phyloP scores from a whole-genome alignment of 2,329 filamentous ascomycete genomes.

The Aspergillus quadrilineatus region DNA sequence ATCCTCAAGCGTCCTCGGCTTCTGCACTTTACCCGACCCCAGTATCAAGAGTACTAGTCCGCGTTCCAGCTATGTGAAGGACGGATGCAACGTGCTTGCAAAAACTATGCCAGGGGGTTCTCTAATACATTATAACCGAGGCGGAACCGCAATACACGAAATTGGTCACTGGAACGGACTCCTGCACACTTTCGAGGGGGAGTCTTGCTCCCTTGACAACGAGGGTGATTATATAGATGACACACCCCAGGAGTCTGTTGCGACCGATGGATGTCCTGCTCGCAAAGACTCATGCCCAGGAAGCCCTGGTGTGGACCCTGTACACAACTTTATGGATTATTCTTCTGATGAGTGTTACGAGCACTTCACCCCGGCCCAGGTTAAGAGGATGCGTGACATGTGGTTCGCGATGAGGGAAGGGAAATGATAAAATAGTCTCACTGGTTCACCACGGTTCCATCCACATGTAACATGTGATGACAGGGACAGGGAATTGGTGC shows the following conservation, averaged over 20 bases:
- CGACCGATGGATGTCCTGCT: conserved; percentile 57
- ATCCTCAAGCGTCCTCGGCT: conserved; percentile 48
- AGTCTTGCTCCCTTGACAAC: conserved; percentile 34
- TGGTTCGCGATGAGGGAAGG: conserved; percentile 46
- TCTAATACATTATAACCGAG: conserved; percentile 50
- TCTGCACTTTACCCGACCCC: conserved; percentile 52
- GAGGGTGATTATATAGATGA: conserved; percentile 46
- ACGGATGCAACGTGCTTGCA: conserved; percentile 60
- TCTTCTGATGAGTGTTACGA: conserved; percentile 56
- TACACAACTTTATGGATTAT: conserved; percentile 64
- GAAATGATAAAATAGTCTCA: conserved; percentile 23
- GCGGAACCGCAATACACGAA: conserved; percentile 49
- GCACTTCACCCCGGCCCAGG: conserved; percentile 52
- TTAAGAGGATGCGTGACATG: conserved; percentile 52
- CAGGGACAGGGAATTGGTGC: neutral
- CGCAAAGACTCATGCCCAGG: conserved; percentile 53
- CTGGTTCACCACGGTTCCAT: neutral
- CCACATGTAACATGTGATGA: conserved; percentile 1
- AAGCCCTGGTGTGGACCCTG: conserved; percentile 48
- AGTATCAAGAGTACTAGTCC: conserved; percentile 40
- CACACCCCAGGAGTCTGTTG: conserved; percentile 52
- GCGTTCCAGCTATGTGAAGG: conserved; percentile 46
- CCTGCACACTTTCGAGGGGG: conserved; percentile 46
- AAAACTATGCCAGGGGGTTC: conserved; percentile 55
- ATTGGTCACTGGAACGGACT: conserved; percentile 50